Conservation (phyloP, 2,329 filamentous ascomycete species). For the Emydomyces testavorans region DNA sequence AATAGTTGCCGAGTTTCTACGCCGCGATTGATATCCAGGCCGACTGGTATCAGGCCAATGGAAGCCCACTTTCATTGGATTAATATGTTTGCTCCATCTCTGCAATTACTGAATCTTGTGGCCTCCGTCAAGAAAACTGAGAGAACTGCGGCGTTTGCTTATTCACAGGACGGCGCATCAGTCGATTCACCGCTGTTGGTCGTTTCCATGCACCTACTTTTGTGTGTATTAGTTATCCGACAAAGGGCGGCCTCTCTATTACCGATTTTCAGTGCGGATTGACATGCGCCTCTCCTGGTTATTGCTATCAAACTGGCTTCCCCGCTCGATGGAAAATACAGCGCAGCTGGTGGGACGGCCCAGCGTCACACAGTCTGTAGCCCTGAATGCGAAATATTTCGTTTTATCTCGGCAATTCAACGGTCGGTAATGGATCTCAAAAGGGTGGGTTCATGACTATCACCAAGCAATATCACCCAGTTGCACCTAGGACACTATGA, state of each 20-base stretch:
- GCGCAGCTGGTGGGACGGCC: not conserved
- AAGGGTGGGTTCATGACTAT: not conserved
- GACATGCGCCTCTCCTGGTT: not conserved
- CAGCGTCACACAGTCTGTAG: constrained; percentile 1
- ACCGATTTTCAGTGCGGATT: not conserved
- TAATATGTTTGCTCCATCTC: constrained; percentile 5
- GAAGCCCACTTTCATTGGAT: not conserved
- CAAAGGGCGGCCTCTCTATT: not conserved
- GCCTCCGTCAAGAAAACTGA: not conserved
- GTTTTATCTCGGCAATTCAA: constrained; percentile 4
- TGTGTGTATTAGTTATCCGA: not conserved
- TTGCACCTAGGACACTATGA: not conserved
- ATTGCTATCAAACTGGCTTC: not conserved
- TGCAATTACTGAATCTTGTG: not conserved
- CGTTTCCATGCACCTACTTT: not conserved
- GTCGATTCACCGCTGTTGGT: not conserved
- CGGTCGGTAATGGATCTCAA: not conserved
- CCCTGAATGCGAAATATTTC: not conserved
- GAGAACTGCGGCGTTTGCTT: too few species aligned
- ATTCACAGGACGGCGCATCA: not conserved
- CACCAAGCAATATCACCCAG: not conserved
- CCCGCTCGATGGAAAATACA: constrained; percentile 6
- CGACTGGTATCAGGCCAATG: not conserved
- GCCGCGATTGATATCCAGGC: constrained; percentile 4
- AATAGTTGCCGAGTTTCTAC: not conserved